These are phyloP conservation scores for Prunus armeniaca DNA, from an alignment of 306 rosid genomes.

Conservation along the genomic window DNA sequence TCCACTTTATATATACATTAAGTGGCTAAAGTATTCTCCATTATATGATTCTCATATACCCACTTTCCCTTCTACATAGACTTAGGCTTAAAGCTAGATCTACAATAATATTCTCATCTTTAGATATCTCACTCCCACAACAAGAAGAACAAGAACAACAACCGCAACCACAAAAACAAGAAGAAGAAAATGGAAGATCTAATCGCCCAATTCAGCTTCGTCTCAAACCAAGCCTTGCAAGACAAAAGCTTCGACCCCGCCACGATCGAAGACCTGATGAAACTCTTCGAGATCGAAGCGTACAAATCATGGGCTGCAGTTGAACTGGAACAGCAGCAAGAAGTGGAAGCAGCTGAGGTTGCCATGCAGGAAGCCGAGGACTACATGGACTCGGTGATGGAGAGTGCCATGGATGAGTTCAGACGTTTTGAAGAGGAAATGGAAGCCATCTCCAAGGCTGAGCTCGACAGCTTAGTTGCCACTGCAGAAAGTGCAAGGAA, in stretches of 20 bases:
- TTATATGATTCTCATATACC: background rate
- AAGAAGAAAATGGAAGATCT: slow-evolving; percentile 62
- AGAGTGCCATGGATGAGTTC: slow-evolving; percentile 87
- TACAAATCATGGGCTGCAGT: slow-evolving; percentile 89
- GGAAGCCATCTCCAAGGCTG: slow-evolving; percentile 45
- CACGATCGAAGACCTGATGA: slow-evolving; percentile 69
- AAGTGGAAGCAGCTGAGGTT: slow-evolving; percentile 54
- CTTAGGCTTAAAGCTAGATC: background rate
- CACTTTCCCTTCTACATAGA: background rate
- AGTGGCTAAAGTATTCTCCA: background rate
- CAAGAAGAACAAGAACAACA: background rate
- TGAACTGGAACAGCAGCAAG: slow-evolving; percentile 57
- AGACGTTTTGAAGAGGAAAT: slow-evolving; percentile 65
- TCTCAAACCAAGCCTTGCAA: slow-evolving; percentile 61
- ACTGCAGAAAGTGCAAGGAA: slow-evolving; percentile 64
- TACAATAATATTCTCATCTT: background rate
- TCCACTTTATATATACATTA: background rate
- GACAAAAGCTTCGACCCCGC: slow-evolving; percentile 88
- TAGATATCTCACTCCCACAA: too few species aligned
- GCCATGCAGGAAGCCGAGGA: slow-evolving; percentile 59
- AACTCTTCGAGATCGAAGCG: slow-evolving; percentile 87
- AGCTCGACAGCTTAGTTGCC: slow-evolving; percentile 39
- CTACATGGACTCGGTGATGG: slow-evolving; percentile 74
- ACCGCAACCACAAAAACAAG: background rate
- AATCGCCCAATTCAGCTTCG: slow-evolving; percentile 62